phyloP scores from a whole-genome alignment of 345 rosid genomes.

The Bruguiera gymnorhiza region DNA sequence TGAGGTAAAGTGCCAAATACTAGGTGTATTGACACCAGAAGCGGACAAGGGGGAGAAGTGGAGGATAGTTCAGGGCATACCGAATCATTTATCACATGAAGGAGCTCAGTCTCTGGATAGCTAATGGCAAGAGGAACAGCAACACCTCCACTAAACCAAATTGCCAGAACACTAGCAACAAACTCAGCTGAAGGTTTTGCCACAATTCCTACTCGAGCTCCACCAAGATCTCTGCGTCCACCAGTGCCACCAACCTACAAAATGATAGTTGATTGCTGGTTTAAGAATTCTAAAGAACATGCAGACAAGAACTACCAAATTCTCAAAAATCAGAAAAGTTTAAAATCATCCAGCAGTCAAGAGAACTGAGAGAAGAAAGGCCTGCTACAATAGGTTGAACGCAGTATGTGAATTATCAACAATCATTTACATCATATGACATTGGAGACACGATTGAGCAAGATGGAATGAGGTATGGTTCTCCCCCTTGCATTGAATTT shows the following conservation, averaged over 20 bases:
- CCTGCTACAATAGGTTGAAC: not conserved
- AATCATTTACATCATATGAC: no score
- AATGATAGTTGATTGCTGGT: conserved; percentile 9
- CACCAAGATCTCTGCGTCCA: conserved; percentile 54
- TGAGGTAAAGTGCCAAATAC: not conserved
- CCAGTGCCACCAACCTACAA: conserved; percentile 22
- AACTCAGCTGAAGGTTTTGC: conserved; percentile 96
- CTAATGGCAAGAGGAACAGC: conserved; percentile 97
- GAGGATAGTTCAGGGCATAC: conserved; percentile 35
- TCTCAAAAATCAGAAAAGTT: conserved; percentile 1
- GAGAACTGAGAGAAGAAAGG: not conserved
- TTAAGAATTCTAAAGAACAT: conserved; percentile 27
- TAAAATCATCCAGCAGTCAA: not conserved
- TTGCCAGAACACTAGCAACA: conserved; percentile 83
- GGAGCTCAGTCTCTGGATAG: conserved; percentile 91
- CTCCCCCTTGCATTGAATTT: no score
- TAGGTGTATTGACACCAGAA: not conserved
- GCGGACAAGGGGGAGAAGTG: not conserved
- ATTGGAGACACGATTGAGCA: no score
- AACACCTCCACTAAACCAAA: conserved; percentile 93
- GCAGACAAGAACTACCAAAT: not conserved
- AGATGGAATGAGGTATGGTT: no score
- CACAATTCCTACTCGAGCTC: conserved; percentile 90
- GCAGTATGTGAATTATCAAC: not conserved
- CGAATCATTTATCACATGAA: conserved; percentile 86